Evolutionary conservation across 1,139 yeast species (phyloP).

Genomic region (Nakaseomyces glabratus): DNA sequence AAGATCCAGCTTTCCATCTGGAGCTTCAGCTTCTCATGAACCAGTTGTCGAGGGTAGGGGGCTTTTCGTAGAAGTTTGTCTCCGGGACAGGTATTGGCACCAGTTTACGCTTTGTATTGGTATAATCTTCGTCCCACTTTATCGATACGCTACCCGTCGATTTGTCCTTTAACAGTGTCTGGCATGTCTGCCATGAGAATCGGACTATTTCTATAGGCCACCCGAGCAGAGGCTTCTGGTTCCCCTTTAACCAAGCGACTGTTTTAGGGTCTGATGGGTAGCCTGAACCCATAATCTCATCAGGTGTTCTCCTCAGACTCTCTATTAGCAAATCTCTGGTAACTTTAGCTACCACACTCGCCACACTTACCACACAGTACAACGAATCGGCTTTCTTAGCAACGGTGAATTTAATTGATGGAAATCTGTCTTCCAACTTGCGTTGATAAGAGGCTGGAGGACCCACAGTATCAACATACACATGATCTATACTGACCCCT

Average conservation of each 20-base stretch:
- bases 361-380: conserved; percentile 91
- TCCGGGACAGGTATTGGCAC: conserved; percentile 2
- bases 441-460: conserved; percentile 81
- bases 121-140: conserved; percentile 51
- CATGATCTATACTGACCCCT: conserved; percentile 57
- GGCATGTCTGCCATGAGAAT: conserved; percentile 92
- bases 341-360: conserved; percentile 95
- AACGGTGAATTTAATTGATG: conserved; percentile 67
- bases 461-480: conserved; percentile 93
- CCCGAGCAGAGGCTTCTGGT: conserved; percentile 70
- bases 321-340: conserved; percentile 72
- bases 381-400: conserved; percentile 91
- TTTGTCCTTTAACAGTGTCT: conserved; percentile 50
- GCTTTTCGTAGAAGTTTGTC: conserved; percentile 6
- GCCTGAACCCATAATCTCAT: conserved; percentile 60
- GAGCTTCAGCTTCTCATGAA: conserved; percentile 10
- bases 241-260: conserved; percentile 49
- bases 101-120: conserved; percentile 24
- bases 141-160: conserved; percentile 38
- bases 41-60: conserved; percentile 28
- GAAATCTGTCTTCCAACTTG: conserved; percentile 62
- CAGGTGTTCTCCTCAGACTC: conserved; percentile 24
- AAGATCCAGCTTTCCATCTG: too few relatives aligned
- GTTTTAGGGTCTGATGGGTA: conserved; percentile 93
- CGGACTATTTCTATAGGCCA: conserved; percentile 73